Evolutionary conservation across 2,329 filamentous ascomycete genomes (phyloP).

Genomic region (Paradendryphiella salina): DNA sequence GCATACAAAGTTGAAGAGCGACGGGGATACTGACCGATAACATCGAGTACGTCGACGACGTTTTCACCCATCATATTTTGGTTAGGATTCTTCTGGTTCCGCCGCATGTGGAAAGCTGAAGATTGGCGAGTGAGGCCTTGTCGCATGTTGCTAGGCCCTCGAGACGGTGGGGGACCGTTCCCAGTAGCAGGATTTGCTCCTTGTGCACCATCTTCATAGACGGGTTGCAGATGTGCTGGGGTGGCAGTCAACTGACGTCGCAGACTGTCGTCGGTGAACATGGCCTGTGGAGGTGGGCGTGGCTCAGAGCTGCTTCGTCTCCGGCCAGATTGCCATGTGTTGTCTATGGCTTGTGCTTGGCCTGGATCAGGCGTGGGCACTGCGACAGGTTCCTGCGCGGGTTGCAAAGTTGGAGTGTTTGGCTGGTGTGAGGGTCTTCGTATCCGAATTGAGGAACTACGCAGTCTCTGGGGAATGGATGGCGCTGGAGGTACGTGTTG

Average conservation of each 20-base stretch:
- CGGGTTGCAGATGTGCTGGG: conserved; percentile 35
- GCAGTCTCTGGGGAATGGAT: conserved; percentile 21
- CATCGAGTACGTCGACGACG: conserved; percentile 69
- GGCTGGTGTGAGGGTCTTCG: conserved; percentile 23
- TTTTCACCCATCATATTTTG: conserved; percentile 59
- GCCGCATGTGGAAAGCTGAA: conserved; percentile 36
- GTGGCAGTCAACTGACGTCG: conserved; percentile 34
- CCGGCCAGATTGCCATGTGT: conserved; percentile 27
- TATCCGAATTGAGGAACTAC: conserved; percentile 36
- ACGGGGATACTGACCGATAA: conserved; percentile 60
- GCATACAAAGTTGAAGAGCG: conserved; percentile 10
- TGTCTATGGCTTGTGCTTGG: conserved; percentile 9
- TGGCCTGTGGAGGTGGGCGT: conserved; percentile 30
- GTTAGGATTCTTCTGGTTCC: conserved; percentile 18
- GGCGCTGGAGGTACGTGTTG: conserved; percentile 7
- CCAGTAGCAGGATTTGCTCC: conserved; percentile 9
- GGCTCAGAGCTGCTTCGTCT: conserved; percentile 42
- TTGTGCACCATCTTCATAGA: conserved; percentile 35
- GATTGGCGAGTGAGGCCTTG: conserved; percentile 26
- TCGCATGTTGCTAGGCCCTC: conserved; percentile 18
- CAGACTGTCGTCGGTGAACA: conserved; percentile 31
- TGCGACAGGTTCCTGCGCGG: not conserved
- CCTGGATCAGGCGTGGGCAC: conserved; percentile 5
- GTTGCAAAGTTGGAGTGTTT: conserved; percentile 3
- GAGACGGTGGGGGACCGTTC: conserved; percentile 21